Percentiles rank a stretch among this genome's conserved stretches.
phyloP scores from a whole-genome alignment of 495 filamentous ascomycete genomes.

The Aspergillus cristatus region DNA sequence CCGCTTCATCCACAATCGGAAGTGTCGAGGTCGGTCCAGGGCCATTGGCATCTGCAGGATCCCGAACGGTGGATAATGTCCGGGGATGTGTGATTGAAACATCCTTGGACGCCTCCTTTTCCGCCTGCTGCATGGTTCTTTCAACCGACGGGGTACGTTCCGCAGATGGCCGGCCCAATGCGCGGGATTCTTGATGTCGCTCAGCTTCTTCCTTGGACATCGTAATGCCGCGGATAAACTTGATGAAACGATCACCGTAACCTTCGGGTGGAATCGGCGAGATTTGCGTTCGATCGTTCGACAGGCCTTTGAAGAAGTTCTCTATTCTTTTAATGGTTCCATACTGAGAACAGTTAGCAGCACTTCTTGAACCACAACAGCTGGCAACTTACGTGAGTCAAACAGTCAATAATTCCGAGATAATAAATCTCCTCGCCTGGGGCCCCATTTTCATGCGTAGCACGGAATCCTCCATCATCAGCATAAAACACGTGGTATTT shows the following conservation, averaged over 20 bases:
- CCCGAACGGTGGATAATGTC: constrained; percentile 42
- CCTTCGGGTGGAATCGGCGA: constrained; percentile 86
- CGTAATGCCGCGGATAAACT: constrained; percentile 84
- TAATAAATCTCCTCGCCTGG: constrained; percentile 94
- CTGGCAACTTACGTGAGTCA: constrained; percentile 73
- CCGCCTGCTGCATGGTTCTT: constrained; percentile 39
- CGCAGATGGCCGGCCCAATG: constrained; percentile 13
- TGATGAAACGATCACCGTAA: constrained; percentile 90
- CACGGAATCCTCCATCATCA: constrained; percentile 88
- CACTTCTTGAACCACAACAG: too few relatives aligned
- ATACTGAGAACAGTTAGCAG: constrained; percentile 53
- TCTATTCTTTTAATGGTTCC: constrained; percentile 81
- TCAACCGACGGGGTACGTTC: constrained; percentile 35
- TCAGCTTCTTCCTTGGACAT: constrained; percentile 78
- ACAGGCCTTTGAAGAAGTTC: constrained; percentile 89
- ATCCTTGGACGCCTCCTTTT: constrained; percentile 45
- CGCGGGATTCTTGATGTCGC: constrained; percentile 44
- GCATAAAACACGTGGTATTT: constrained; percentile 73
- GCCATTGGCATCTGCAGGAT: constrained; percentile 44
- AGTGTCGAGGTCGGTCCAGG: constrained; percentile 55
- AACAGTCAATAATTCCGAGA: constrained; percentile 92
- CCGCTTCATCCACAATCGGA: constrained; percentile 89
- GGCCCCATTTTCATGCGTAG: constrained; percentile 81
- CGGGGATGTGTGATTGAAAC: constrained; percentile 45
- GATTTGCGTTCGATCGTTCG: constrained; percentile 70